A percentile compares a stretch with the other conserved stretches of the same genome.
These are phyloP conservation scores for Fusarium sp. DNA, from an alignment of 2,329 filamentous ascomycete species.

Conservation along the genomic window DNA sequence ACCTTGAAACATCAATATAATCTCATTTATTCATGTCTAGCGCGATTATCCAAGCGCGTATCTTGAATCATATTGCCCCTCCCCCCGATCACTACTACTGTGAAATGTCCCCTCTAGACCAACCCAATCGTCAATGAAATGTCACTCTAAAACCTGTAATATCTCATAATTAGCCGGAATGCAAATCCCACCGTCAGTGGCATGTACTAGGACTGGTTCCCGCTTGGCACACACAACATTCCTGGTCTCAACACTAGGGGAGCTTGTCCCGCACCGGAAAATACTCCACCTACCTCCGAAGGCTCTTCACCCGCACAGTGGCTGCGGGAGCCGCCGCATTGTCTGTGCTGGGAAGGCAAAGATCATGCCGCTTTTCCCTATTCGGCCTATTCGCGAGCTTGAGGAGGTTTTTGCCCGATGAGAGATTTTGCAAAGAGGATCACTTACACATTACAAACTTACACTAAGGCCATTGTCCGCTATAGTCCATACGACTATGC, in stretches of 20 bases:
- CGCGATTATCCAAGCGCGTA: neutral
- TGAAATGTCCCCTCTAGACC: neutral
- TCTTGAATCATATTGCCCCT: neutral
- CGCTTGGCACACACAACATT: neutral
- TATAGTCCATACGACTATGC: neutral
- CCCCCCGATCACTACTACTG: neutral
- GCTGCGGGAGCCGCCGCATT: slow-evolving; percentile 8
- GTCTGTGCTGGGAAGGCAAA: neutral
- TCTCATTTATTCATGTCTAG: too few relatives aligned
- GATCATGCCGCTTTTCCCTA: neutral
- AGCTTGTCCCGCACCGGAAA: neutral
- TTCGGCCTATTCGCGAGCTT: neutral
- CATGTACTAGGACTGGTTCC: slow-evolving; percentile 16
- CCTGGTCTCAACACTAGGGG: neutral
- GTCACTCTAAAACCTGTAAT: neutral
- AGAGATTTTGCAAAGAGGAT: too few relatives aligned
- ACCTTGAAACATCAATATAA: neutral
- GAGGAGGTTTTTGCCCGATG: too few relatives aligned
- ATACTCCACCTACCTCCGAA: neutral
- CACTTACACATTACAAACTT: too few relatives aligned
- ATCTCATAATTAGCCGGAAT: neutral
- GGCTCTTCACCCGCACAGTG: neutral
- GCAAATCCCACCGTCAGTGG: neutral
- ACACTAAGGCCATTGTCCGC: too few relatives aligned
- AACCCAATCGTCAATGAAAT: neutral